phyloP scores from a whole-genome alignment of 2,329 filamentous ascomycete species.

The Chaetomium globosum region DNA sequence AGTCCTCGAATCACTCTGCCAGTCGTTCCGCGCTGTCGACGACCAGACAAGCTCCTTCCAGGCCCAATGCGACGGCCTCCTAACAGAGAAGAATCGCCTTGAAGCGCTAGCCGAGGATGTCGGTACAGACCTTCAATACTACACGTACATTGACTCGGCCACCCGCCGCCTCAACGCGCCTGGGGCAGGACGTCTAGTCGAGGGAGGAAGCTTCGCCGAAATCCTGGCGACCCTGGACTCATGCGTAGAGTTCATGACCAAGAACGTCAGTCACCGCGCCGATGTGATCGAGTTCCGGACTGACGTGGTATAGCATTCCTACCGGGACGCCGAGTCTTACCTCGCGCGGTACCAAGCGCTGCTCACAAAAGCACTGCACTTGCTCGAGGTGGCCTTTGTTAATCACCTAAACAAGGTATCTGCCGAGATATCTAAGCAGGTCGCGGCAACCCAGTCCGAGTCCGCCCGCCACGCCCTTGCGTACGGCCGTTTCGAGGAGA shows the following conservation, averaged over 20 bases:
- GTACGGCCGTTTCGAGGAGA: constrained; percentile 62
- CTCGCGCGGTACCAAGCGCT: constrained; percentile 83
- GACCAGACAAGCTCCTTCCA: constrained; percentile 91
- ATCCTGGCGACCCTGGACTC: constrained; percentile 86
- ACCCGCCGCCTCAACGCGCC: constrained; percentile 90
- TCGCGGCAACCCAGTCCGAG: constrained; percentile 59
- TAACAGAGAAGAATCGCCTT: constrained; percentile 78
- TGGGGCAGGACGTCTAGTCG: constrained; percentile 81
- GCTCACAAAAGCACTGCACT: constrained; percentile 66
- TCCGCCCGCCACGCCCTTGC: constrained; percentile 62
- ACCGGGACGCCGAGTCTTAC: constrained; percentile 86
- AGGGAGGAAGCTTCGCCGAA: constrained; percentile 80
- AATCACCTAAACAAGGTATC: constrained; percentile 57
- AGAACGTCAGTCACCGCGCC: constrained; percentile 62
- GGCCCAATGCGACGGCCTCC: constrained; percentile 83
- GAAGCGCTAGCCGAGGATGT: constrained; percentile 80
- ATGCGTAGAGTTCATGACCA: constrained; percentile 89
- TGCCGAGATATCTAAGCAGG: constrained; percentile 57
- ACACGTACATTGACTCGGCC: constrained; percentile 88
- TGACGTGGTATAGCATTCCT: constrained; percentile 62
- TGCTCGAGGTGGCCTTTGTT: constrained; percentile 62
- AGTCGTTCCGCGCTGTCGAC: constrained; percentile 86
- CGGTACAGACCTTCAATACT: constrained; percentile 88
- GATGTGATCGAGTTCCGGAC: constrained; percentile 8
- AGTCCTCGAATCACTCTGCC: constrained; percentile 75